phyloP scores from a whole-genome alignment of 2,329 filamentous ascomycete genomes.

The Purpureocillium lavendulum region DNA sequence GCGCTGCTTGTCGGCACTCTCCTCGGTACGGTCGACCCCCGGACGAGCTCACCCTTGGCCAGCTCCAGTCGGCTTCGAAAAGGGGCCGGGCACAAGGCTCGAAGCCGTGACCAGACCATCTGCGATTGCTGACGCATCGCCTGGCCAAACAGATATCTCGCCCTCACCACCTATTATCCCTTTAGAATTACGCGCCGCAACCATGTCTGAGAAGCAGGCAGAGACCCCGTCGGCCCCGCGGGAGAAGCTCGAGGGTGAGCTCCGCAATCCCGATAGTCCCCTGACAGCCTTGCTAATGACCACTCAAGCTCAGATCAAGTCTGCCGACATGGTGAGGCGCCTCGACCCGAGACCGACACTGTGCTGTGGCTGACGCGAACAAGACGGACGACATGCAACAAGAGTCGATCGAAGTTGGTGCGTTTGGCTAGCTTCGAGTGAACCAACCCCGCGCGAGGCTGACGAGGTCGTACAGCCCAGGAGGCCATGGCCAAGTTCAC shows the following conservation, averaged over 20 bases:
- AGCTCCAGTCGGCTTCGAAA: too few relatives aligned
- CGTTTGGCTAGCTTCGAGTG: slow-evolving; percentile 25
- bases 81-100: too few relatives aligned
- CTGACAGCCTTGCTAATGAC: slow-evolving; percentile 6
- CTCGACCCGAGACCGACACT: neutral
- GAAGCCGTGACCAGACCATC: too few relatives aligned
- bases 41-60: too few relatives aligned
- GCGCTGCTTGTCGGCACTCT: too few relatives aligned
- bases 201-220: slow-evolving; percentile 31
- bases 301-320: slow-evolving; percentile 82
- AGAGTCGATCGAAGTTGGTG: slow-evolving; percentile 93
- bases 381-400: slow-evolving; percentile 97
- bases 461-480: slow-evolving; percentile 36
- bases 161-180: neutral
- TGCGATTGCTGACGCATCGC: too few relatives aligned
- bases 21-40: too few relatives aligned
- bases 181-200: neutral
- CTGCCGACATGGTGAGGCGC: slow-evolving; percentile 83
- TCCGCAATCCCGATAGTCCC: neutral
- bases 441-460: slow-evolving; percentile 10
- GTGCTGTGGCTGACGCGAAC: slow-evolving; percentile 18
- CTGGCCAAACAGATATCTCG: too few relatives aligned
- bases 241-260: slow-evolving; percentile 69
- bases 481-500: slow-evolving; percentile 56
- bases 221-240: slow-evolving; percentile 45